These are phyloP conservation scores for Castanospermum australe DNA, from an alignment of 306 rosid species.

Conservation along the genomic window DNA sequence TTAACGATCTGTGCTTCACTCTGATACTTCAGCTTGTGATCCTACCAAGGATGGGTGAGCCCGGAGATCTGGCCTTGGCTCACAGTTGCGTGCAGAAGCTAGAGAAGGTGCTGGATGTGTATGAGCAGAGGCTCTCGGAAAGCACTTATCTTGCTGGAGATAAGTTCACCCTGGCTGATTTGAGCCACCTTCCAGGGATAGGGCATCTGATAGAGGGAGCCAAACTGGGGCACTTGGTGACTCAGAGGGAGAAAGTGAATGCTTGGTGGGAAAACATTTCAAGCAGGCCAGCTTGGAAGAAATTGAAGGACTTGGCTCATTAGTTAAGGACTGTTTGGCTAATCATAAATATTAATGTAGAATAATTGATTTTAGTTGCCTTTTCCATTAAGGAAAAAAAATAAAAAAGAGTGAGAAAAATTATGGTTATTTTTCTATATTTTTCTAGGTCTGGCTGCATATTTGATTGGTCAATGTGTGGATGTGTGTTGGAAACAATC, in stretches of 20 bases:
- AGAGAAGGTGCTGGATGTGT: constrained; percentile 60
- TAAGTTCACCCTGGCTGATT: constrained; percentile 61
- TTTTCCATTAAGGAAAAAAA: background rate
- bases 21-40: constrained; percentile 53
- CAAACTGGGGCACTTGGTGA: constrained; percentile 52
- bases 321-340: background rate
- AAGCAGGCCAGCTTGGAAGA: constrained; percentile 65
- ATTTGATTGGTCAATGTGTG: background rate
- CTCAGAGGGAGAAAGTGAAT: constrained; percentile 49
- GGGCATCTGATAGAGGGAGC: constrained; percentile 43
- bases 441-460: background rate
- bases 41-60: constrained; percentile 53
- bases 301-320: constrained; percentile 38
- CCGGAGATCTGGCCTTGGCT: constrained; percentile 43
- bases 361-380: background rate
- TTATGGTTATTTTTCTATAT: background rate
- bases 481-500: background rate
- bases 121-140: constrained; percentile 47
- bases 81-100: constrained; percentile 40
- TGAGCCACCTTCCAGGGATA: constrained; percentile 65
- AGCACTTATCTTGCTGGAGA: constrained; percentile 60
- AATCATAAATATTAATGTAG: background rate
- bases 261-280: constrained; percentile 76
- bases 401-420: background rate
- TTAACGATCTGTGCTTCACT: constrained; percentile 57